A percentile compares a stretch with the other conserved stretches of the same genome.
These are phyloP conservation scores for Geosmithia morbida DNA, from an alignment of 2,329 filamentous ascomycete species.

Conservation along the genomic window DNA sequence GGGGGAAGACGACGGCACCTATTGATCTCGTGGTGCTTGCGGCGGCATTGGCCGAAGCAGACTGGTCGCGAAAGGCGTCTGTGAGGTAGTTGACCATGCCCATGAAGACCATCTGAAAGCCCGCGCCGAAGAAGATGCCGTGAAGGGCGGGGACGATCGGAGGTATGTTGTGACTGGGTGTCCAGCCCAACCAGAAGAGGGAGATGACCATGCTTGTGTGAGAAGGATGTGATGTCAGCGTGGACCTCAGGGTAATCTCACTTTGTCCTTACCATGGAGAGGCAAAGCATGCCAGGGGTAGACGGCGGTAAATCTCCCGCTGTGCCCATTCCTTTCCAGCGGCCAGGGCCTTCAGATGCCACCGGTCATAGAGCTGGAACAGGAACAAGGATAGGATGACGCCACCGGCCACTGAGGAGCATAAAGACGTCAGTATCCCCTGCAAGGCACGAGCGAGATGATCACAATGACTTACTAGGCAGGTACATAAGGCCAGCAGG, in stretches of 20 bases:
- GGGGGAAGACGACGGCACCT: conserved; percentile 16
- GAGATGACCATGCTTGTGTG: conserved; percentile 31
- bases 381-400: conserved; percentile 8
- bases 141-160: conserved; percentile 22
- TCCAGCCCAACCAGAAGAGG: conserved; percentile 48
- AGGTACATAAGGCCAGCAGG: conserved; percentile 31
- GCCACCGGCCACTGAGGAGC: conserved; percentile 10
- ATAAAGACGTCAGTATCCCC: neutral
- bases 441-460: too few relatives aligned
- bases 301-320: conserved; percentile 16
- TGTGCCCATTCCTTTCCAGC: conserved; percentile 15
- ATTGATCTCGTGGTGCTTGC: conserved; percentile 17
- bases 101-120: conserved; percentile 18
- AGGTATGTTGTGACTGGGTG: conserved; percentile 21
- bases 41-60: conserved; percentile 18
- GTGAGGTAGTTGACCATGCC: conserved; percentile 20
- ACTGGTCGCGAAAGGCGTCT: conserved; percentile 16
- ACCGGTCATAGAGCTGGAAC: conserved; percentile 12
- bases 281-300: conserved; percentile 36
- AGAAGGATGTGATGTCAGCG: neutral
- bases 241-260: too few relatives aligned
- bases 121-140: conserved; percentile 26
- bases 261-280: conserved; percentile 48
- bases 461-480: conserved; percentile 28
- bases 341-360: conserved; percentile 10